A percentile compares a stretch with the other conserved stretches of the same genome.
Evolutionary conservation across 1,139 yeast genomes (phyloP).

Genomic region (Kurtzmaniella natalensis): DNA sequence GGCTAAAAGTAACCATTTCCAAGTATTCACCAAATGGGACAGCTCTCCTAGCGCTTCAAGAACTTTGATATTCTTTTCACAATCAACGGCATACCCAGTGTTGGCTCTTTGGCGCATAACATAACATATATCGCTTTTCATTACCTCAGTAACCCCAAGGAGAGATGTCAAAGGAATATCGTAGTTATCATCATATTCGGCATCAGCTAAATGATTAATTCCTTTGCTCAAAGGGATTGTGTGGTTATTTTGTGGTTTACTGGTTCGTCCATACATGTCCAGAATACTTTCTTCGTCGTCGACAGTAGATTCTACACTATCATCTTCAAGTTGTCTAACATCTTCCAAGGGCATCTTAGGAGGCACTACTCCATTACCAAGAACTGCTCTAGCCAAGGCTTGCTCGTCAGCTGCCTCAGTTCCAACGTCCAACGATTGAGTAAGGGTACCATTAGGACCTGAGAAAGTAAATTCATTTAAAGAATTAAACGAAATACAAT

Average conservation of each 20-base stretch:
- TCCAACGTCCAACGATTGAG: slow-evolving; percentile 30
- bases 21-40: slow-evolving; percentile 63
- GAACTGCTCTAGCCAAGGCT: not conserved
- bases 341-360: slow-evolving; percentile 6
- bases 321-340: slow-evolving; percentile 3
- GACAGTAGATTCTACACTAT: slow-evolving; percentile 23
- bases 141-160: slow-evolving; percentile 31
- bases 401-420: not conserved
- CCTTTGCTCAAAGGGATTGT: slow-evolving; percentile 6
- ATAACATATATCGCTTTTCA: slow-evolving; percentile 61
- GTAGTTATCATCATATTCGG: slow-evolving; percentile 24
- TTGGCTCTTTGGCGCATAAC: slow-evolving; percentile 67
- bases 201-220: slow-evolving; percentile 16
- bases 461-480: slow-evolving; percentile 65
- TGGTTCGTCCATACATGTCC: slow-evolving; percentile 7
- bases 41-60: slow-evolving; percentile 51
- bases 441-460: slow-evolving; percentile 57
- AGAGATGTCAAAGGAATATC: slow-evolving; percentile 28
- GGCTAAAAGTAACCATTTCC: slow-evolving; percentile 87
- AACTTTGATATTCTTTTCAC: slow-evolving; percentile 58
- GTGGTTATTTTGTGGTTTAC: slow-evolving; percentile 2
- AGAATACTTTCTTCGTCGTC: slow-evolving; percentile 26
- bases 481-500: slow-evolving; percentile 62
- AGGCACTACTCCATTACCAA: slow-evolving; percentile 14
- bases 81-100: slow-evolving; percentile 70